Conservation (phyloP, 805 yeast species). For the Metschnikowia reukaufii region DNA sequence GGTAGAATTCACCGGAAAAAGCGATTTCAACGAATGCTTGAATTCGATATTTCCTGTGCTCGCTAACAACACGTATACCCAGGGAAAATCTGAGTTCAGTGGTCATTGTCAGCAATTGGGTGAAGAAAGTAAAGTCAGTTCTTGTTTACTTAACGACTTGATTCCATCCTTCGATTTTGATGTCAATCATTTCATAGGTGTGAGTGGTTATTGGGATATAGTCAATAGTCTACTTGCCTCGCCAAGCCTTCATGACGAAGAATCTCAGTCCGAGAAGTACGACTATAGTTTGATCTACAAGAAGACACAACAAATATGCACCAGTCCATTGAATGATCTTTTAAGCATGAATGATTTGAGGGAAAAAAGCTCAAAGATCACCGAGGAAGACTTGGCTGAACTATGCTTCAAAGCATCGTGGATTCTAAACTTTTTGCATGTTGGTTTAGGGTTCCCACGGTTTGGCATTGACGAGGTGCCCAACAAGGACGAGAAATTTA, state of each 20-base stretch:
- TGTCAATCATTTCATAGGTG: slow-evolving; percentile 58
- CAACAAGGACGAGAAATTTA: slow-evolving; percentile 23
- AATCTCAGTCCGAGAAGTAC: slow-evolving; percentile 33
- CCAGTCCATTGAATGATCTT: slow-evolving; percentile 39
- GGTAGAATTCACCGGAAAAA: slow-evolving; percentile 49
- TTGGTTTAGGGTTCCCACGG: slow-evolving; percentile 60
- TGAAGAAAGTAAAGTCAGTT: slow-evolving; percentile 33
- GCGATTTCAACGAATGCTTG: slow-evolving; percentile 51
- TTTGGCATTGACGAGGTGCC: slow-evolving; percentile 41
- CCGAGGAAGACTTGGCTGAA: slow-evolving; percentile 48
- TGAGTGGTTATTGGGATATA: slow-evolving; percentile 68
- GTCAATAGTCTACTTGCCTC: slow-evolving; percentile 45
- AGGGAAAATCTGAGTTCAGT: slow-evolving; percentile 19
- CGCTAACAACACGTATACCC: slow-evolving; percentile 29
- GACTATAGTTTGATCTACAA: slow-evolving; percentile 44
- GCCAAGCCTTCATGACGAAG: slow-evolving; percentile 16
- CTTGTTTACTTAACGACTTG: slow-evolving; percentile 53
- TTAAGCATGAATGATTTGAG: slow-evolving; percentile 33
- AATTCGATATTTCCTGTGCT: slow-evolving; percentile 48
- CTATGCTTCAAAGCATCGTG: slow-evolving; percentile 64
- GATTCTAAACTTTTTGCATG: slow-evolving; percentile 55
- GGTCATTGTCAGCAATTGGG: slow-evolving; percentile 34
- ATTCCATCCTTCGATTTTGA: slow-evolving; percentile 60
- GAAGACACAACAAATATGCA: slow-evolving; percentile 50
- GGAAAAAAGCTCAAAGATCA: slow-evolving; percentile 28